phyloP scores from a whole-genome alignment of 1,284 basidiomycete species.

The Ustilago sp. region DNA sequence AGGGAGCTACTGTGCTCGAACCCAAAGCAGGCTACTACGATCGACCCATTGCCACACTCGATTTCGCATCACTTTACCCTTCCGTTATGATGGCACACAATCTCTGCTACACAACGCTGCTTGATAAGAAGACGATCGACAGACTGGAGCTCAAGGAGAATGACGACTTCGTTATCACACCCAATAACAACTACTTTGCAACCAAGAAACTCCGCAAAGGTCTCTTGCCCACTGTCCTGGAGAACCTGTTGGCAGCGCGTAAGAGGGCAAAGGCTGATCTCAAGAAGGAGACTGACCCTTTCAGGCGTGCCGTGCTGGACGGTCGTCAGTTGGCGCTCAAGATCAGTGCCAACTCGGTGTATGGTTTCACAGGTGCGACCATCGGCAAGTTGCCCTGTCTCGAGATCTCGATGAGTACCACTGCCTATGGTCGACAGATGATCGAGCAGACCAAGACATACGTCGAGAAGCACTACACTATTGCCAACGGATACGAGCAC shows the following conservation, averaged over 20 bases:
- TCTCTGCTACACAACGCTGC: conserved; percentile 68
- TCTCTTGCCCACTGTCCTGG: conserved; percentile 66
- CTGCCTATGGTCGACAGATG: conserved; percentile 69
- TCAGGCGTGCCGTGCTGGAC: conserved; percentile 68
- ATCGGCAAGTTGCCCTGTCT: conserved; percentile 68
- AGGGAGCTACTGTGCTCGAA: conserved; percentile 68
- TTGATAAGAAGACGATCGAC: conserved; percentile 67
- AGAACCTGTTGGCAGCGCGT: conserved; percentile 64
- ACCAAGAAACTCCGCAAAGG: conserved; percentile 63
- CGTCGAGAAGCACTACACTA: conserved; percentile 67
- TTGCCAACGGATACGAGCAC: conserved; percentile 68
- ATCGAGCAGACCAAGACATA: conserved; percentile 67
- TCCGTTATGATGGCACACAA: conserved; percentile 70
- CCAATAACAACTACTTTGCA: conserved; percentile 69
- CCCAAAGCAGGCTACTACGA: conserved; percentile 69
- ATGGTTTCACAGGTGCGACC: conserved; percentile 69
- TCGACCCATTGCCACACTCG: conserved; percentile 67
- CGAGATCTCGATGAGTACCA: conserved; percentile 69
- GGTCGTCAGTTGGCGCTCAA: conserved; percentile 68
- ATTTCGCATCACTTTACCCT: conserved; percentile 69
- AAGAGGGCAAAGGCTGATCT: conserved; percentile 68
- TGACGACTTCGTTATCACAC: conserved; percentile 66
- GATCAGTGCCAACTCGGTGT: conserved; percentile 69
- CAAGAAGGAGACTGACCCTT: conserved; percentile 69
- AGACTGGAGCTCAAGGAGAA: conserved; percentile 61